Conservation (phyloP, 768 basidiomycete genomes). For the Lactarius deliciosus region DNA sequence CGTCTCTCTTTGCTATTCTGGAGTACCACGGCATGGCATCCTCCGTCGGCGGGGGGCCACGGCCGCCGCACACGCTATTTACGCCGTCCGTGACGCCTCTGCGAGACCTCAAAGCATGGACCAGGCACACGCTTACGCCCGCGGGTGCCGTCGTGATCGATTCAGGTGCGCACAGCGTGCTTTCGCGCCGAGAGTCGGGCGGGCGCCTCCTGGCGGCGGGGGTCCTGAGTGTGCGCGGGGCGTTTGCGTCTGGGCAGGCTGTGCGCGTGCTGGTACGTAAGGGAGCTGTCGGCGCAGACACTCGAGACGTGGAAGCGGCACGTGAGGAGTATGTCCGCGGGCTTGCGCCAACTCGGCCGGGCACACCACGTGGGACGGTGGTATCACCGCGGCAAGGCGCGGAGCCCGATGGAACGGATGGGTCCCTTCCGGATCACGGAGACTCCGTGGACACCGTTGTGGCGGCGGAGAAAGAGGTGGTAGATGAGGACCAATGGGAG, state of each 20-base stretch:
- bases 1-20: slow-evolving; percentile 76
- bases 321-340: slow-evolving; percentile 40
- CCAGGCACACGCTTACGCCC: slow-evolving; percentile 89
- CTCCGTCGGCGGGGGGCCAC: slow-evolving; percentile 29
- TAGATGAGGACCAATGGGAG: slow-evolving; percentile 56
- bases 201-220: slow-evolving; percentile 91
- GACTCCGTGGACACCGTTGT: slow-evolving; percentile 31
- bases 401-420: slow-evolving; percentile 29
- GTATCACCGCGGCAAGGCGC: background rate
- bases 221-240: slow-evolving; percentile 81
- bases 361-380: slow-evolving; percentile 48
- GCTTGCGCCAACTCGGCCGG: slow-evolving; percentile 50
- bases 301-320: slow-evolving; percentile 24
- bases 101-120: slow-evolving; percentile 93
- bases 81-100: slow-evolving; percentile 67
- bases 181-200: slow-evolving; percentile 83
- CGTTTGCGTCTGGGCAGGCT: slow-evolving; percentile 93
- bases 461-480: slow-evolving; percentile 32
- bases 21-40: slow-evolving; percentile 54
- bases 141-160: slow-evolving; percentile 89
- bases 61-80: slow-evolving; percentile 90
- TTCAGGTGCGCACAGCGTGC: slow-evolving; percentile 81
- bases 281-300: slow-evolving; percentile 31
- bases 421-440: slow-evolving; percentile 29
- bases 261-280: slow-evolving; percentile 73